Conservation (phyloP, 371 early-diverging fungal genomes). For the Paramicrosporidium saccamoebae region DNA sequence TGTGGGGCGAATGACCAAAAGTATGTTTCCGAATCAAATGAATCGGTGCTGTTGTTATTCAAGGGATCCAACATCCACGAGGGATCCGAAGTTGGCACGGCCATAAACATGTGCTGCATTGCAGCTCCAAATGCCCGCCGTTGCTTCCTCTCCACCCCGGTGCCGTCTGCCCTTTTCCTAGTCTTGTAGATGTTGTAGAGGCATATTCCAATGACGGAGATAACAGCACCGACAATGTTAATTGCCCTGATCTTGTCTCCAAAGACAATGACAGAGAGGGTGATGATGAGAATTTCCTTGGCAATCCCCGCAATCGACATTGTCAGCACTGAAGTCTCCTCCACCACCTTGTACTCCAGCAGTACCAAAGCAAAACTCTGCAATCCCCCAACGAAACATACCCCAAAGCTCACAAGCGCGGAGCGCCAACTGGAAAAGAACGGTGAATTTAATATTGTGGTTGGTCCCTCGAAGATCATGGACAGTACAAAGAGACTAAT, state of each 20-base stretch:
- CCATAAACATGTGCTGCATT: too few species aligned
- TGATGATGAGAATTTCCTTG: slow-evolving; percentile 42
- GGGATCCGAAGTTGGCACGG: too few species aligned
- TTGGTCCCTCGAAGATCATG: slow-evolving; percentile 18
- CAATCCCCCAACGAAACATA: slow-evolving; percentile 34
- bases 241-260: slow-evolving; percentile 24
- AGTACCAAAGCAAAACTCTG: slow-evolving; percentile 56
- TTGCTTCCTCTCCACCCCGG: too few species aligned
- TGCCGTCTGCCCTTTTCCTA: too few species aligned
- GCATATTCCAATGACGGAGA: slow-evolving; percentile 30
- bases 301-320: slow-evolving; percentile 57
- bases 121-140: too few species aligned
- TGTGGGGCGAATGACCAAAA: too few species aligned
- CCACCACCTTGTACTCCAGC: slow-evolving; percentile 40
- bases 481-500: slow-evolving; percentile 19
- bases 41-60: too few species aligned
- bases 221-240: slow-evolving; percentile 25
- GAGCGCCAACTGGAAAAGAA: slow-evolving; percentile 8
- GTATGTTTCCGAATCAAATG: too few species aligned
- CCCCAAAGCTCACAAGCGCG: slow-evolving; percentile 8
- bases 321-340: slow-evolving; percentile 43
- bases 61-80: too few species aligned
- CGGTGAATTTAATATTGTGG: slow-evolving; percentile 10
- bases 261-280: slow-evolving; percentile 20
- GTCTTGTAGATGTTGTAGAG: too few species aligned